Evolutionary conservation across 2,329 filamentous ascomycete genomes (phyloP).

Genomic region (Trichothecium sympodiale): DNA sequence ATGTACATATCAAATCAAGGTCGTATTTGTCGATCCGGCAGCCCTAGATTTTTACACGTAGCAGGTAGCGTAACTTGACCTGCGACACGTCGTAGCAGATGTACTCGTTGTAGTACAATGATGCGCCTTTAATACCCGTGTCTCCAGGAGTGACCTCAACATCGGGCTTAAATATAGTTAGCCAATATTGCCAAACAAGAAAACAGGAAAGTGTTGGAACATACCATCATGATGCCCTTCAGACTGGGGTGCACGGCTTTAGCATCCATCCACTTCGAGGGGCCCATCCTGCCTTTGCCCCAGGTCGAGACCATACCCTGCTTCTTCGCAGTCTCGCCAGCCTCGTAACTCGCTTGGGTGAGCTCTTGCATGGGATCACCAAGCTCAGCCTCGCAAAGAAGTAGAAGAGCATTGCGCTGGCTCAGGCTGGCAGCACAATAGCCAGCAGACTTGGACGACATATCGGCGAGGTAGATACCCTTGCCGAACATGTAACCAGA

Average conservation of each 20-base stretch:
- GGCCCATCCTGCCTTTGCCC: constrained; percentile 55
- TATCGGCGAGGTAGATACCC: constrained; percentile 80
- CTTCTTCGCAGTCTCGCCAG: constrained; percentile 50
- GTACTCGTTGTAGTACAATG: constrained; percentile 61
- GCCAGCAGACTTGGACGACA: constrained; percentile 69
- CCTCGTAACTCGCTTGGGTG: constrained; percentile 43
- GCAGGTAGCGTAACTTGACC: constrained; percentile 58
- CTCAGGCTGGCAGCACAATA: constrained; percentile 58
- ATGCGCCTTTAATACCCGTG: constrained; percentile 33
- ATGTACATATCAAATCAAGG: too few species aligned
- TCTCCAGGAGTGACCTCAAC: constrained; percentile 29
- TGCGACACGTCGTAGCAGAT: constrained; percentile 62
- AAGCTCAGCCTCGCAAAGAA: constrained; percentile 72
- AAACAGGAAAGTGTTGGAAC: constrained; percentile 12
- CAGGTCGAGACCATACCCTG: constrained; percentile 56
- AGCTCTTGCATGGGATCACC: constrained; percentile 64
- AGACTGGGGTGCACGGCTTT: constrained; percentile 51
- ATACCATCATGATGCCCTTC: constrained; percentile 59
- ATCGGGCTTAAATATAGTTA: constrained; percentile 33
- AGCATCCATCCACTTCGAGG: constrained; percentile 67
- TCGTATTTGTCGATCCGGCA: too few species aligned
- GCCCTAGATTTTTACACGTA: constrained; percentile 44
- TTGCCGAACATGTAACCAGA: constrained; percentile 85
- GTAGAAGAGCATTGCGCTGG: constrained; percentile 59
- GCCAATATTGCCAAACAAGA: constrained; percentile 4